Percentiles rank a stretch among this genome's conserved stretches.
These are phyloP conservation scores for Coemansia sp. DNA, from an alignment of 192 early-diverging fungal species.

Conservation along the genomic window DNA sequence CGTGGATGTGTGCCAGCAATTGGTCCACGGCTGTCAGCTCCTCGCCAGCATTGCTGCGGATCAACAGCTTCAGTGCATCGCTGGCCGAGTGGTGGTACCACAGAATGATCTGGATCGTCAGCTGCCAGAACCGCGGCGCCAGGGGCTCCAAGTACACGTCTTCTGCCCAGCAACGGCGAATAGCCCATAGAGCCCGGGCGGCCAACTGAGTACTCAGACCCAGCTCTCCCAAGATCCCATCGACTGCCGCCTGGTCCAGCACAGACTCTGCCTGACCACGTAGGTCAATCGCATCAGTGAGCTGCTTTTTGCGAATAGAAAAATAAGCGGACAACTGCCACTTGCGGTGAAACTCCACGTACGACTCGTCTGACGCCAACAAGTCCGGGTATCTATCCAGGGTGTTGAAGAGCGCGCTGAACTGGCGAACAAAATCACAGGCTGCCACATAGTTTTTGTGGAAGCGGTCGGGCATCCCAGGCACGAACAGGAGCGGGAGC, in stretches of 20 bases:
- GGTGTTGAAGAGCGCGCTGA: conserved; percentile 19
- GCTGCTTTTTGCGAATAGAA: conserved; percentile 36
- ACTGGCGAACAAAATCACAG: conserved; percentile 24
- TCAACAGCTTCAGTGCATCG: conserved; percentile 18
- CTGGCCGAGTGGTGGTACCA: conserved; percentile 21
- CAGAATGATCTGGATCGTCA: conserved; percentile 35
- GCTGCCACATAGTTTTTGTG: conserved; percentile 35
- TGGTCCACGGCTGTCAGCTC: conserved; percentile 7
- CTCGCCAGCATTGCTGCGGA: conserved; percentile 1
- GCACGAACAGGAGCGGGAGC: conserved; percentile 50
- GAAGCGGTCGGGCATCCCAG: conserved; percentile 45
- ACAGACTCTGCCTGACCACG: neutral
- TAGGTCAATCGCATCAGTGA: conserved; percentile 22
- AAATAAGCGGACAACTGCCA: conserved; percentile 53
- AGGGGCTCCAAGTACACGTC: conserved; percentile 36
- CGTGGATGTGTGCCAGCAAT: conserved; percentile 29
- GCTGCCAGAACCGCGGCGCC: conserved; percentile 43
- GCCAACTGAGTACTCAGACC: conserved; percentile 22
- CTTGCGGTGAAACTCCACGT: conserved; percentile 41
- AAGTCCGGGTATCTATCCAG: neutral
- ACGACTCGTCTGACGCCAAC: conserved; percentile 9
- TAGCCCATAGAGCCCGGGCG: conserved; percentile 26
- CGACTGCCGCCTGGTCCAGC: conserved; percentile 6
- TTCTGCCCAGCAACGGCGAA: conserved; percentile 31
- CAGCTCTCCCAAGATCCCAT: neutral